phyloP scores from a whole-genome alignment of 2,329 filamentous ascomycete genomes.

The Hypoxylon sp. region DNA sequence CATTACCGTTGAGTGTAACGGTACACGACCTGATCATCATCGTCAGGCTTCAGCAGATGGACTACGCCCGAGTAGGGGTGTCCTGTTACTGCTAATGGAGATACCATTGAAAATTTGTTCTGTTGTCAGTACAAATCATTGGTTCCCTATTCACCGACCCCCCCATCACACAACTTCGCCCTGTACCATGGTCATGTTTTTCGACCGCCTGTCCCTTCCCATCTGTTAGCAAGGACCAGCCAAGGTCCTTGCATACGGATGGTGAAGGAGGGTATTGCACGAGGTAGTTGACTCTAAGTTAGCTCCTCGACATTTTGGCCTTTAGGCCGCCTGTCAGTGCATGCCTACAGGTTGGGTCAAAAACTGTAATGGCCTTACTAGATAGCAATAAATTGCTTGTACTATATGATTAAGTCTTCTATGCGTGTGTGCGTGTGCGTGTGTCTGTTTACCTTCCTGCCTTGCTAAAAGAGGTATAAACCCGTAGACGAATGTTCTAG shows the following conservation, averaged over 20 bases:
- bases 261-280: not conserved
- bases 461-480: not conserved
- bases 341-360: not conserved
- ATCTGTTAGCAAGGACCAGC: not conserved
- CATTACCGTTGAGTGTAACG: not conserved
- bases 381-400: slow-evolving; percentile 6
- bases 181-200: not conserved
- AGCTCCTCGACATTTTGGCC: not conserved
- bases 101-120: not conserved
- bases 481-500: not conserved
- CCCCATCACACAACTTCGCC: not conserved
- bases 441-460: not conserved
- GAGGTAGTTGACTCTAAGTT: not conserved
- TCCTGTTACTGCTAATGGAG: not conserved
- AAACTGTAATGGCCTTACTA: slow-evolving; percentile 4
- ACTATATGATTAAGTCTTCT: not conserved
- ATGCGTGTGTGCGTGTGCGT: not conserved
- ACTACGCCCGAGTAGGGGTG: not conserved
- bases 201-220: slow-evolving; percentile 1
- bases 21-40: not conserved
- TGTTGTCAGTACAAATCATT: slow-evolving; percentile 8
- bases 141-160: not conserved
- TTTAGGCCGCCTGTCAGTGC: not conserved
- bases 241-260: not conserved
- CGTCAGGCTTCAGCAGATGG: not conserved